Base-by-base conservation (phyloP, 2,329 filamentous ascomycete species). In the Sodiomyces alkalinus region DNA sequence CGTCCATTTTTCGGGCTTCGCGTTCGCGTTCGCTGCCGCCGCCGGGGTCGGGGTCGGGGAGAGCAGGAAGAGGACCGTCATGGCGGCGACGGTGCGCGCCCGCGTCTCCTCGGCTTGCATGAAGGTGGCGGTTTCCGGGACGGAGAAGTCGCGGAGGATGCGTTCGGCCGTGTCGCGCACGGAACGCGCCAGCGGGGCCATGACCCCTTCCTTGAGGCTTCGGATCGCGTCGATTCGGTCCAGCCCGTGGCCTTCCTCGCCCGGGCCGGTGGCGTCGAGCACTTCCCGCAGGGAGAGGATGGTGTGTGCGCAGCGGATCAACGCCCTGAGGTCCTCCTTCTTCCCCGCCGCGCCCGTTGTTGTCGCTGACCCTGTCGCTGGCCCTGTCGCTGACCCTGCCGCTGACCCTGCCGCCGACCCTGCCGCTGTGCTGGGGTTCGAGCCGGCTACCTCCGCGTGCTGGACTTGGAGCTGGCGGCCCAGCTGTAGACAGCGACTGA, bases 381-480 rank as follows among this genome's bases (percentile, higher is more conserved):
- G n/a, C n/a, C n/a, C n/a, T n/a, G n/a, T n/a, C n/a, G n/a, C n/a
- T n/a, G n/a, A n/a, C n/a, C n/a, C n/a, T n/a, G n/a, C n/a, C n/a
- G n/a, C n/a, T n/a, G n/a, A n/a, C n/a, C n/a, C n/a, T n/a, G n/a
- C n/a, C n/a, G n/a, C n/a, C n/a, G n/a, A n/a, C n/a, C n/a, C n/a
- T 29, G 34, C 58, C 48, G 29, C 43, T 15, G 42, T 25, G 35
- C 39, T 37, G 29, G 50, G 16, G 42, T 49, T 20, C 0, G 36
- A 26, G 3, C 60, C 55, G 3, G 60, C 64, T 5, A 81, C 58
- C 49, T 92, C 85, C 0, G 69, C 60, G 45, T 92, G 68, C 48
- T 92, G 80, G n/a, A 80, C 68, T 48, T 96, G 83, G 8, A 98
- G 65, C 55, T 92, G 83, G 24, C 86, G 63, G 1, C 82, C 85